Base-by-base conservation (phyloP, 1,284 basidiomycete species). In the Hemileia vastatrix region DNA sequence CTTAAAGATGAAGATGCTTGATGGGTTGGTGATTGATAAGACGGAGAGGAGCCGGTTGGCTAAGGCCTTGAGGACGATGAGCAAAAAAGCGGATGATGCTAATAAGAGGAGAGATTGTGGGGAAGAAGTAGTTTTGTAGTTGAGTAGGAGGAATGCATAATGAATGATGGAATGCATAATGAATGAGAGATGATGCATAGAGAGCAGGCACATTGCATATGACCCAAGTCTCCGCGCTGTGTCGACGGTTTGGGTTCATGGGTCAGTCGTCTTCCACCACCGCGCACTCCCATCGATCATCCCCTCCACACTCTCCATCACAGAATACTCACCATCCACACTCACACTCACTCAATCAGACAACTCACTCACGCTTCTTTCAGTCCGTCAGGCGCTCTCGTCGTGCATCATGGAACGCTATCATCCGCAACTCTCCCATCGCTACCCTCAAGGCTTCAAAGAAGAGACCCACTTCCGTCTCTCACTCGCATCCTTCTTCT, bases 21-120 rank as follows among this genome's bases (percentile, higher is more conserved):
- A 95, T 77, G 91, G 90, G 54, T 82, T 94, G 68, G 80, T 81
- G 66, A 83, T 92, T 68, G 56, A 64, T n/a, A 61, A 67, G 24
- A 33, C 54, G 15, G 67, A 64, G 21, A 15, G 63, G 9, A 62
- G 64, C 31, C 55, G 64, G 15, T 21, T 67, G n/a, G 63, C 56
- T n/a, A 62, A 54, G 58, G 65, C 60, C 50, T 54, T 66, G 36
- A 51, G 64, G 53, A 49, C 64, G 24, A 19, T 65, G 54, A 50
- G 65, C 54, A 23, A 60, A 55, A 51, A 65, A 50, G 50, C 54
- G 13, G 61, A 63, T 27, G n/a, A n/a, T n/a, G n/a, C n/a, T n/a
- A n/a, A n/a, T n/a, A 48, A 32, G 24, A 60, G 40, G 13, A 11
- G 21, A 13, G 33, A 51, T 51, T 36, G 45, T 18, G n/a, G n/a